Base-by-base conservation (phyloP, 2,329 filamentous ascomycete species). In the Neonectria magnoliae region DNA sequence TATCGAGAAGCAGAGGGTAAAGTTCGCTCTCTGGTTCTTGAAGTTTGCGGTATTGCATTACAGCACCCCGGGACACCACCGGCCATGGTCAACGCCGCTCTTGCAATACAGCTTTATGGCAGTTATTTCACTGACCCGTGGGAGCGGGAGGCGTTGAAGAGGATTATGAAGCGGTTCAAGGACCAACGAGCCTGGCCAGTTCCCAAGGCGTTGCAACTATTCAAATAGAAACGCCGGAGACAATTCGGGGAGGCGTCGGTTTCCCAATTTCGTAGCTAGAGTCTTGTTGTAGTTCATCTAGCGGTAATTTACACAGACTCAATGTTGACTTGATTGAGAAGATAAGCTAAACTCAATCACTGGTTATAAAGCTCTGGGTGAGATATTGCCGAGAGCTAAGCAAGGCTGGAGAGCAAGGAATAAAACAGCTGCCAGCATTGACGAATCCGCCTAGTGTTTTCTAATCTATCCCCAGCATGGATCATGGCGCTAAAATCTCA, bases 111-210 rank as follows among this genome's bases (percentile, higher is more conserved):
- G 5, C 42, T 72, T 50, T 72, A 72, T 1, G 66, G 67, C 0
- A 71, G 48, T 2, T 72, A 71, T 3, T 72, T 72, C 6, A 72
- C 70, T 0, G 70, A 72, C 14, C 52, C 54, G 0, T 72, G 70
- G 70, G 70, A 72, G 3, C n/a, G 61, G 4, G 70, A 72, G 4
- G 64, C 70, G 1, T 18, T 72, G 10, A 66, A 41, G 6, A 64
- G 48, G 2, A 70, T 68, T 2, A 68, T 72, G 13, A 42, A 55
- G 5, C 68, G 67, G 62, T 72, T 72, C 7, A 60, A 57, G 1
- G 64, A 65, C 4, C 64, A 70, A 1, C 64, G 67, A 10, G 70
- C 70, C 0, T 72, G 70, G 70, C 70, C 70, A 0, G 41, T 72
- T 1, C 67, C 70, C 0, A 71, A 67, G 6, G 55, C 55, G 1